Conservation (phyloP, 345 rosid genomes). For the Anastatica hierochuntica region DNA sequence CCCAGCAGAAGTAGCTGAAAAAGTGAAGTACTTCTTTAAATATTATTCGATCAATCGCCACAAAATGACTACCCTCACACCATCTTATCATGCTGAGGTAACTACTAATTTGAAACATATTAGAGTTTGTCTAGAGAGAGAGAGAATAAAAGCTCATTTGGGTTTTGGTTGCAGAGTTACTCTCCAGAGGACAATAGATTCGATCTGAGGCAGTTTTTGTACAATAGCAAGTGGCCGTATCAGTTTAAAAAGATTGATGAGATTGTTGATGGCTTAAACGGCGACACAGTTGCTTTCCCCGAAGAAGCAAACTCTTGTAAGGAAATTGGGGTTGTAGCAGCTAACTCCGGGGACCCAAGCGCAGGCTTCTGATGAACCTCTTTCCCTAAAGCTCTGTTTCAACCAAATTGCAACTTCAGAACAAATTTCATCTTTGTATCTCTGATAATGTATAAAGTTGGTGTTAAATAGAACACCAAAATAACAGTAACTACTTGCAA, state of each 20-base stretch:
- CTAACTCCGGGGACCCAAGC: constrained; percentile 54
- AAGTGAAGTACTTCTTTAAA: constrained; percentile 91
- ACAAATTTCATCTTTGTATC: too few relatives aligned
- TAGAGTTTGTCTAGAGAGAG: too few relatives aligned
- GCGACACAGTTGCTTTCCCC: constrained; percentile 49
- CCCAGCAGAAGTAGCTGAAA: constrained; percentile 80
- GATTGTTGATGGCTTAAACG: constrained; percentile 52
- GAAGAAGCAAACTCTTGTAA: constrained; percentile 10
- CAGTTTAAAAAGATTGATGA: constrained; percentile 83
- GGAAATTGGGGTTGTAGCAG: constrained; percentile 58
- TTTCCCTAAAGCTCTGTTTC: background rate
- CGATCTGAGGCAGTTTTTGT: constrained; percentile 84
- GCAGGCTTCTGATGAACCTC: constrained; percentile 35
- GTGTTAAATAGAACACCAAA: too few relatives aligned
- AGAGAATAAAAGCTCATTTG: too few relatives aligned
- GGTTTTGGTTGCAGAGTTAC: constrained; percentile 52
- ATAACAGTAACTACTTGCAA: too few relatives aligned
- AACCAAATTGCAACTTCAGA: too few relatives aligned
- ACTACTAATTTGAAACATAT: background rate
- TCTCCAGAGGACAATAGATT: constrained; percentile 93
- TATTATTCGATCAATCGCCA: constrained; percentile 91
- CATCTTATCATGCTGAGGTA: constrained; percentile 97
- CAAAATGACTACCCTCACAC: constrained; percentile 91
- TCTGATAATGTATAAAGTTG: too few relatives aligned
- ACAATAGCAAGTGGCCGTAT: constrained; percentile 75